A percentile compares a stretch with the other conserved stretches of the same genome.
Evolutionary conservation across 2,329 filamentous ascomycete species (phyloP).

Genomic region (Phialocephala sp.): DNA sequence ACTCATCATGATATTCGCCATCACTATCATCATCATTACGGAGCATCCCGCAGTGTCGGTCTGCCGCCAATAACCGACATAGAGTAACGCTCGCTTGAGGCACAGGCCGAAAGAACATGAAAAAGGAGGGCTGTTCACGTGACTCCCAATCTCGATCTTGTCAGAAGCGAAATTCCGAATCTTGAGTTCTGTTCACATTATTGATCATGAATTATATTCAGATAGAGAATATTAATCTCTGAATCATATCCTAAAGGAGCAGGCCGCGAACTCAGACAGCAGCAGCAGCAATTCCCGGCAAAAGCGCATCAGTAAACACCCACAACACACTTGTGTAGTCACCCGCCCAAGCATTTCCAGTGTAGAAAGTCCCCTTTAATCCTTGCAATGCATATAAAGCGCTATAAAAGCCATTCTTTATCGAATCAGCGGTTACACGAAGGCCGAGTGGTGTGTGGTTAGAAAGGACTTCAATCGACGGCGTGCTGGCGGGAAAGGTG

Average conservation of each 20-base stretch:
- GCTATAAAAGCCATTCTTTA: constrained; percentile 48
- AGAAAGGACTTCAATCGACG: constrained; percentile 42
- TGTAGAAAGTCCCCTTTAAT: constrained; percentile 50
- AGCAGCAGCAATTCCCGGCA: background rate
- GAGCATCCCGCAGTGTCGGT: background rate
- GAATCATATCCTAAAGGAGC: background rate
- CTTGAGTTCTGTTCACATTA: no score
- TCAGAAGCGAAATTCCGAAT: no score
- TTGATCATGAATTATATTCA: background rate
- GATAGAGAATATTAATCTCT: background rate
- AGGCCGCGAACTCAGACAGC: background rate
- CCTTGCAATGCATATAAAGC: constrained; percentile 50
- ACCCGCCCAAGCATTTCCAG: constrained; percentile 45
- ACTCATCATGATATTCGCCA: background rate
- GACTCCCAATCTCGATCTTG: background rate
- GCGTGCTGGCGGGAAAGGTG: constrained; percentile 20
- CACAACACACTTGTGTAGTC: constrained; percentile 22
- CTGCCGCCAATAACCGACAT: background rate
- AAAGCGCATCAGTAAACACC: constrained; percentile 18
- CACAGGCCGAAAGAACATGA: background rate
- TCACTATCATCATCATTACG: background rate
- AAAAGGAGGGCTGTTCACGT: background rate
- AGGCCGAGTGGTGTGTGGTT: constrained; percentile 48
- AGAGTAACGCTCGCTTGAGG: background rate
- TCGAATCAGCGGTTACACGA: constrained; percentile 41